Conservation (phyloP, 192 early-diverging fungal genomes). For the Chytriomyces sp. region DNA sequence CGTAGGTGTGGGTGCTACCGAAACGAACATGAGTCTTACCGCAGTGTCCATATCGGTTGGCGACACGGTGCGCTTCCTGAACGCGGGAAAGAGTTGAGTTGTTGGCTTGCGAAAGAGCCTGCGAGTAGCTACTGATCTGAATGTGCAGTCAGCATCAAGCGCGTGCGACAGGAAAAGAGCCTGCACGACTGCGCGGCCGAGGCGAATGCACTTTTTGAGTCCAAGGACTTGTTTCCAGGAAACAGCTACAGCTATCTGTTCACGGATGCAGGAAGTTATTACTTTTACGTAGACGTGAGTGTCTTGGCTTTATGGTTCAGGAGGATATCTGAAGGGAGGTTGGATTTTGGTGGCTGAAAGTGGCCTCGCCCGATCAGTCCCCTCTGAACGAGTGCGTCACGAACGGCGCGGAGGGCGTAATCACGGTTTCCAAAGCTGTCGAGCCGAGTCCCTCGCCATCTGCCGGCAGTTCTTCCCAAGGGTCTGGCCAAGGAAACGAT, state of each 20-base stretch:
- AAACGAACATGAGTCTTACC: neutral
- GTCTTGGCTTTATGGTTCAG: neutral
- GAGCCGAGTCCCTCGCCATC: too few species aligned
- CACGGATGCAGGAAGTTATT: neutral
- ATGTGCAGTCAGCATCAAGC: neutral
- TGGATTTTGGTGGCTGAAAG: too few species aligned
- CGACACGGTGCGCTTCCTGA: constrained; percentile 7
- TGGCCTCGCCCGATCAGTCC: too few species aligned
- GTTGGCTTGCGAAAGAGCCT: neutral
- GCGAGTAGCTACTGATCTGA: neutral
- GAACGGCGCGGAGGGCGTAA: neutral
- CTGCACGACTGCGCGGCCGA: neutral
- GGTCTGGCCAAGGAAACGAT: too few species aligned
- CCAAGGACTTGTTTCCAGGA: neutral
- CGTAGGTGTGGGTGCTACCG: neutral
- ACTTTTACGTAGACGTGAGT: constrained; percentile 19
- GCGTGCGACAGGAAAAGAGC: neutral
- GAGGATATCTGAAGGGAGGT: neutral
- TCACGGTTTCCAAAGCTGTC: neutral
- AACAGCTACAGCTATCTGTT: neutral
- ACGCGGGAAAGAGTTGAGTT: neutral
- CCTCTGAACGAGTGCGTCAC: neutral
- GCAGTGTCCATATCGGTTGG: neutral
- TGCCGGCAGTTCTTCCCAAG: too few species aligned
- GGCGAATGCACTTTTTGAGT: neutral